A percentile compares a stretch with the other conserved stretches of the same genome.
Evolutionary conservation across 768 basidiomycete species (phyloP).

Genomic region (Xerocomellus chrysenteron): DNA sequence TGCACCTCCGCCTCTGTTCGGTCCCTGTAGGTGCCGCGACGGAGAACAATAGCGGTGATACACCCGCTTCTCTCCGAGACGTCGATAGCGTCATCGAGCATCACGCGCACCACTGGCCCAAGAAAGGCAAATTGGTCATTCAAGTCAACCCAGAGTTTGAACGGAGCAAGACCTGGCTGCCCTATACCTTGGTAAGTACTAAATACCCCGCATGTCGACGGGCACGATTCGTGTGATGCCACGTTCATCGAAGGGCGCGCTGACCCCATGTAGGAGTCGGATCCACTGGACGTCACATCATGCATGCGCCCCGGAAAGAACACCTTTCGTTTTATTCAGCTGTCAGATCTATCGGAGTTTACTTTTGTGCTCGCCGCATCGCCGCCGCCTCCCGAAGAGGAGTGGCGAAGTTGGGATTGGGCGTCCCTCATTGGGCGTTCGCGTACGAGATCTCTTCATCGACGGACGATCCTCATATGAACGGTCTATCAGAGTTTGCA

Average conservation of each 20-base stretch:
- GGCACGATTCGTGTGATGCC: not conserved
- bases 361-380: conserved; percentile 46
- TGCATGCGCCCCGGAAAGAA: conserved; percentile 45
- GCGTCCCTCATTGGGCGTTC: conserved; percentile 7
- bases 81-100: conserved; percentile 11
- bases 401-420: conserved; percentile 27
- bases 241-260: not conserved
- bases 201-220: not conserved
- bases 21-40: conserved; percentile 3
- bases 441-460: not conserved
- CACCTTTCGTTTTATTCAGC: conserved; percentile 49
- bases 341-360: conserved; percentile 41
- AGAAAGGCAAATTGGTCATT: conserved; percentile 43
- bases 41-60: not conserved
- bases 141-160: conserved; percentile 41
- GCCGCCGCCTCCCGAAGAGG: conserved; percentile 20
- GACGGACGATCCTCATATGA: not conserved
- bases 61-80: not conserved
- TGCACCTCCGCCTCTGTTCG: conserved; percentile 24
- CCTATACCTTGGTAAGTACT: conserved; percentile 40
- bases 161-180: conserved; percentile 42
- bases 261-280: conserved; percentile 25
- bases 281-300: conserved; percentile 41
- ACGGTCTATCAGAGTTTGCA: conserved; percentile 19
- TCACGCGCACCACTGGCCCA: conserved; percentile 40